phyloP scores from a whole-genome alignment of 2,329 filamentous ascomycete species.

The Xylaria polymorpha region DNA sequence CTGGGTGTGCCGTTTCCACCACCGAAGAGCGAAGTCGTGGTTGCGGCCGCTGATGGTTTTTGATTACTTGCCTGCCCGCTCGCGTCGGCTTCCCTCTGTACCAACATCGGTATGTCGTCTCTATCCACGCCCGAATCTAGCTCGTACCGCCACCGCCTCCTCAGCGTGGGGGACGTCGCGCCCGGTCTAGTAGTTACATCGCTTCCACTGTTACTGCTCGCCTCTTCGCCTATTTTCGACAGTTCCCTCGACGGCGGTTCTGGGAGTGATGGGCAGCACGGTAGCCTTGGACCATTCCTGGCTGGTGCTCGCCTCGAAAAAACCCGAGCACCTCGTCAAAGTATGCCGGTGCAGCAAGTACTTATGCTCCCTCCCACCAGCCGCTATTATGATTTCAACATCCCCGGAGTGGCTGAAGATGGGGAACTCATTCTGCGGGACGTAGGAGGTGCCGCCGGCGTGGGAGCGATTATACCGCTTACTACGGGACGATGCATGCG shows the following conservation, averaged over 20 bases:
- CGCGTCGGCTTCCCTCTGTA: conserved; percentile 75
- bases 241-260: conserved; percentile 58
- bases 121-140: conserved; percentile 79
- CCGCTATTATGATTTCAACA: conserved; percentile 82
- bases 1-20: conserved; percentile 58
- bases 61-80: conserved; percentile 36
- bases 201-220: conserved; percentile 52
- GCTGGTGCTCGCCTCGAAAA: conserved; percentile 88
- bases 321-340: conserved; percentile 88
- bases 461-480: conserved; percentile 86
- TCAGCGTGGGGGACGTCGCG: conserved; percentile 56
- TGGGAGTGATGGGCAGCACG: conserved; percentile 47
- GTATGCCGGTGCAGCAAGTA: conserved; percentile 92
- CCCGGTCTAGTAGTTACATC: conserved; percentile 53
- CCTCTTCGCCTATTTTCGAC: conserved; percentile 64
- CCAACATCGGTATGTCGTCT: conserved; percentile 86
- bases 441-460: conserved; percentile 75
- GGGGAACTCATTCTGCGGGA: conserved; percentile 90
- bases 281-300: conserved; percentile 76
- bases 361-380: conserved; percentile 77
- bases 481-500: conserved; percentile 59
- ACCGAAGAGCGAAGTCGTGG: conserved; percentile 66
- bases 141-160: conserved; percentile 85
- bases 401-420: conserved; percentile 91
- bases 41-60: conserved; percentile 41